Percentiles rank a stretch among this genome's conserved stretches.
Evolutionary conservation across 768 basidiomycete genomes (phyloP).

Genomic region (Tricholoma hemisulphureum): DNA sequence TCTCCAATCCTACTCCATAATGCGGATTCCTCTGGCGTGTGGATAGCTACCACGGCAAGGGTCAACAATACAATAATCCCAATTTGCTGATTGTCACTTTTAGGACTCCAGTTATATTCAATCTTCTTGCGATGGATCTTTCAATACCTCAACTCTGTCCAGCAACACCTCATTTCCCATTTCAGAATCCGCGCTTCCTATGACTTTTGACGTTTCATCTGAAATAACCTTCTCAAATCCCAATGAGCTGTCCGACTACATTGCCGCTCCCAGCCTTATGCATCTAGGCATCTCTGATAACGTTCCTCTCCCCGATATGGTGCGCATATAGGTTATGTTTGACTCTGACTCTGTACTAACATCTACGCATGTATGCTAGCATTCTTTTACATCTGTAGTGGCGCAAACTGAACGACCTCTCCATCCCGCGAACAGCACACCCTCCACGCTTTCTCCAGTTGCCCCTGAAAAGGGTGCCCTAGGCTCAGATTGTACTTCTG

Average conservation of each 20-base stretch:
- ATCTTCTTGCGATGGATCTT: not conserved
- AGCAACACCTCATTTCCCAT: constrained; percentile 25
- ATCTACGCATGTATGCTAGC: not conserved
- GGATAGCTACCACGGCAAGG: not conserved
- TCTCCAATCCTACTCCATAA: not conserved
- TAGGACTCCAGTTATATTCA: constrained; percentile 2
- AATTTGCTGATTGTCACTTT: not conserved
- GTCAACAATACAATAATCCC: not conserved
- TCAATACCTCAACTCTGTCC: constrained; percentile 3
- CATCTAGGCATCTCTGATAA: not conserved
- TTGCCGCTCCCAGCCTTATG: not conserved
- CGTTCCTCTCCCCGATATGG: not conserved
- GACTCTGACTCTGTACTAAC: not conserved
- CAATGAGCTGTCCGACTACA: constrained; percentile 3
- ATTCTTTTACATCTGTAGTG: not conserved
- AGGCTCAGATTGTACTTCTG: not conserved
- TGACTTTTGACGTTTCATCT: constrained; percentile 24
- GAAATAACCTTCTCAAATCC: constrained; percentile 9
- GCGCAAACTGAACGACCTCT: not conserved
- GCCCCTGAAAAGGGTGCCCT: not conserved
- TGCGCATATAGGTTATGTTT: constrained; percentile 8
- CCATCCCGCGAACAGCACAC: no score
- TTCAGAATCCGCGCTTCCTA: constrained; percentile 24
- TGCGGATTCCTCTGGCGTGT: not conserved
- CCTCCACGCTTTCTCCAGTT: not conserved